Evolutionary conservation across 2,329 filamentous ascomycete genomes (phyloP), one percentile per base, ranked within the genome.

Genomic region (Diaporthe nobilis): DNA sequence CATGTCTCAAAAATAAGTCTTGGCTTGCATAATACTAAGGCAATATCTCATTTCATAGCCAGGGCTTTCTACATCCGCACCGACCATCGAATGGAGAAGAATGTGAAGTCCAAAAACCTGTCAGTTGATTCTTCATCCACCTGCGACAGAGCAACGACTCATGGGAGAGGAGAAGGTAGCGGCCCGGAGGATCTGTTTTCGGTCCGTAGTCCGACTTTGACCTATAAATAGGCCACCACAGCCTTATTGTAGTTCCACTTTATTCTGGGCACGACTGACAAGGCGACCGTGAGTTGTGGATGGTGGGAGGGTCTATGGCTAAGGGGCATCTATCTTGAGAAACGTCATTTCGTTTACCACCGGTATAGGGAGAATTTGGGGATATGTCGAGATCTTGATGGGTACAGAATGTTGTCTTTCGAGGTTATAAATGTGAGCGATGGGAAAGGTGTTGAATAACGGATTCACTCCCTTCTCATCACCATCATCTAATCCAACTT

Each of bases 221-320:
- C 31, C 47, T 68, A 53, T 68, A 4, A 53, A 53, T 25, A 68
- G 47, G 47, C 47, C 31, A 68, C 22, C 63, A 68, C 63, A 68
- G 63, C 63, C 28, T 68, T 53, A 25, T 22, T 13, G 31, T 37
- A 68, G 47, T 39, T 53, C 63, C 63, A 39, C 47, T 53, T 39
- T 22, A 7, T 28, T 25, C 10, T 68, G 47, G 47, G 8, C 31
- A 37, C 12, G 15, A 28, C n/a, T 53, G 47, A 53, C 63, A 68
- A 25, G 63, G 8, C 47, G 31, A 10, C 31, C 22, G 47, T 68
- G 31, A 39, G 31, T 17, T 68, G 49, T 53, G 65, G 31, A 10
- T 4, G n/a, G 34, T 4, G 15, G 25, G 31, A 28, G 49, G 31
- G 39, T 70, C 47, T 39, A 1, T 53, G 47, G 31, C 22, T 53